Percentiles rank a stretch among this genome's conserved stretches.
Evolutionary conservation across 352 stramenopile species (phyloP).

Genomic region (Pythium brachiatum): DNA sequence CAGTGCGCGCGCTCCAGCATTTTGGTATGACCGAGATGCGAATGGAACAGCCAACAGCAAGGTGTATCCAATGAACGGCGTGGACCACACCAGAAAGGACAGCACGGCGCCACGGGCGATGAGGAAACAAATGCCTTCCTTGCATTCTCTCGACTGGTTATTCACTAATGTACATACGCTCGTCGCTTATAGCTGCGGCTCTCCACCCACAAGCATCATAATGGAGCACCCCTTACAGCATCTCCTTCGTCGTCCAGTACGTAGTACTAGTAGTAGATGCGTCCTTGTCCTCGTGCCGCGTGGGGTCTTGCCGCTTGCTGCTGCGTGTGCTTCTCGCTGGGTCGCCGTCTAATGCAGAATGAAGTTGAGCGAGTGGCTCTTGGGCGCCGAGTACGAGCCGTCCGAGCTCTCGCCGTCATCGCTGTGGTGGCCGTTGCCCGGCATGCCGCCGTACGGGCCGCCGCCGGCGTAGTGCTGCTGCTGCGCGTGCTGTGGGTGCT

Average conservation of each 20-base stretch:
- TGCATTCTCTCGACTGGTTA: not conserved
- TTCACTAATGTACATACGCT: slow-evolving; percentile 1
- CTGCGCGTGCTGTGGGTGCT: slow-evolving; percentile 9
- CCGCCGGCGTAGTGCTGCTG: slow-evolving; percentile 27
- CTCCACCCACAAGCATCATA: no score
- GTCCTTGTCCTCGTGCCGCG: no score
- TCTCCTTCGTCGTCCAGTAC: no score
- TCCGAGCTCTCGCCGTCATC: slow-evolving; percentile 54
- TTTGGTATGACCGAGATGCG: not conserved
- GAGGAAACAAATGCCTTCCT: no score
- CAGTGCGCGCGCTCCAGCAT: slow-evolving; percentile 19
- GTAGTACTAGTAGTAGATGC: no score
- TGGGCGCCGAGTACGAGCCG: slow-evolving; percentile 48
- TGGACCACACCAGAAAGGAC: not conserved
- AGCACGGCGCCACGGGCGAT: no score
- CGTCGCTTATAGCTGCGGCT: no score
- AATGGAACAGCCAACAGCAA: not conserved
- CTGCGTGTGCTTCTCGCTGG: no score
- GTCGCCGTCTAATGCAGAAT: slow-evolving; percentile 52
- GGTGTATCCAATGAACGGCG: not conserved
- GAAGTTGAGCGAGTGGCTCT: slow-evolving; percentile 84
- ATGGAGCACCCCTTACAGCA: no score
- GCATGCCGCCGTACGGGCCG: slow-evolving; percentile 2
- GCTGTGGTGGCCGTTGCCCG: slow-evolving; percentile 26
- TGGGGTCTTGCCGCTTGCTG: not conserved